Conservation (phyloP, 192 early-diverging fungal species). For the Backusella parvicylindrica region DNA sequence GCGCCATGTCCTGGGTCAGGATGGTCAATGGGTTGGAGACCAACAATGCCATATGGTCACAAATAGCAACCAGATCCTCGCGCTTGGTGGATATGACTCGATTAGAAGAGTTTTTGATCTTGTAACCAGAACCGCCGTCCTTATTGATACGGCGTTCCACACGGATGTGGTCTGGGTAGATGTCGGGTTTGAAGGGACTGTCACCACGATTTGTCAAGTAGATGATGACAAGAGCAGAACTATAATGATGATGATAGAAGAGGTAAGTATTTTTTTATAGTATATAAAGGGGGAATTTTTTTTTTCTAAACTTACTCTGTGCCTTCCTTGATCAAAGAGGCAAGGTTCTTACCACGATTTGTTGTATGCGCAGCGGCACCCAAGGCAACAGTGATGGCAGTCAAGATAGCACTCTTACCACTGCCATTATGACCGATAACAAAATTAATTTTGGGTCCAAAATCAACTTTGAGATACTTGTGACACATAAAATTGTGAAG, state of each 20-base stretch:
- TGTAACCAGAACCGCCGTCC: conserved; percentile 70
- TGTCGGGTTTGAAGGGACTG: conserved; percentile 78
- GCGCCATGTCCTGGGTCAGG: conserved; percentile 90
- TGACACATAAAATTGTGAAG: conserved; percentile 97
- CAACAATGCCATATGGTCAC: conserved; percentile 87
- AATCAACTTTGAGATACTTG: conserved; percentile 67
- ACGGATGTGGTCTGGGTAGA: conserved; percentile 77
- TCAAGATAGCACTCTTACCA: conserved; percentile 97
- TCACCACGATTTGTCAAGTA: conserved; percentile 78
- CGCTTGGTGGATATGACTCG: conserved; percentile 70
- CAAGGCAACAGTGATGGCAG: conserved; percentile 85
- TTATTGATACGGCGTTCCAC: conserved; percentile 75
- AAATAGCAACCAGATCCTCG: conserved; percentile 80
- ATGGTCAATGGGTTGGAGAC: conserved; percentile 94
- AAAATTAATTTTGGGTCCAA: conserved; percentile 92
- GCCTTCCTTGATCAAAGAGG: conserved; percentile 83
- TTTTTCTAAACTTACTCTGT: conserved; percentile 40
- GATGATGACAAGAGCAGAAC: conserved; percentile 63
- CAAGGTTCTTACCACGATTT: conserved; percentile 76
- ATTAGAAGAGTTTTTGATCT: conserved; percentile 67
- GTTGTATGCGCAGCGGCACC: conserved; percentile 89
- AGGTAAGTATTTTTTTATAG: too few species aligned
- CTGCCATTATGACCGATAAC: conserved; percentile 96
- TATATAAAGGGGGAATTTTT: background rate
- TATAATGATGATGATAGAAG: too few species aligned